Percentiles rank a stretch among this genome's conserved stretches.
These are phyloP conservation scores for Rhodomyrtus tomentosa DNA, from an alignment of 345 rosid species.

Conservation along the genomic window DNA sequence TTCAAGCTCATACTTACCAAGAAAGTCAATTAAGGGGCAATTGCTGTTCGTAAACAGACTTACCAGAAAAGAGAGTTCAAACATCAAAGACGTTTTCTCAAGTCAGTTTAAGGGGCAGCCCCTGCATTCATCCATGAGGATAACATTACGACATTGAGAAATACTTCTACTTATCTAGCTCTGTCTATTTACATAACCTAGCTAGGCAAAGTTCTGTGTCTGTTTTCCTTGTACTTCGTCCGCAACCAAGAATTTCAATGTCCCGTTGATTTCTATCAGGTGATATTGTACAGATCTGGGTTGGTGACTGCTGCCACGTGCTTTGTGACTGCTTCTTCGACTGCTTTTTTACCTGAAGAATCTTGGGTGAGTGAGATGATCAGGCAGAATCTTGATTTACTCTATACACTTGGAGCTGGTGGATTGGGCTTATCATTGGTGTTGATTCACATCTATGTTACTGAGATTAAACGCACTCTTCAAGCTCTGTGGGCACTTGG, in stretches of 20 bases:
- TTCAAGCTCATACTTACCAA: background rate
- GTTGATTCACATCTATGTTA: slow-evolving; percentile 82
- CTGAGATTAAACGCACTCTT: slow-evolving; percentile 88
- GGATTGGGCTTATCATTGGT: slow-evolving; percentile 70
- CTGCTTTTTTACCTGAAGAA: slow-evolving; percentile 52
- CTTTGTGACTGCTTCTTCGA: slow-evolving; percentile 67
- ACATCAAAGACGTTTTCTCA: background rate
- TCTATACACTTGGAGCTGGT: slow-evolving; percentile 60
- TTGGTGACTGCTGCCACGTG: slow-evolving; percentile 76
- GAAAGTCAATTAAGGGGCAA: background rate
- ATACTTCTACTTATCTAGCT: background rate
- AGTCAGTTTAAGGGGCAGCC: background rate
- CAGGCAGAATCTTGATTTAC: slow-evolving; percentile 50
- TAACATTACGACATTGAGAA: background rate
- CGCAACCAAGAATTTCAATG: background rate
- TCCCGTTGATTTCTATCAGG: slow-evolving; percentile 31
- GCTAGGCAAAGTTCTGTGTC: background rate
- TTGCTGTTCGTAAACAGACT: background rate
- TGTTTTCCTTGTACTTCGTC: background rate
- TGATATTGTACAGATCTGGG: slow-evolving; percentile 72
- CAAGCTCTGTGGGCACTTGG: slow-evolving; percentile 92
- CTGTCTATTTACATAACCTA: background rate
- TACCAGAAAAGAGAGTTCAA: background rate
- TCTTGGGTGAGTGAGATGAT: slow-evolving; percentile 33
- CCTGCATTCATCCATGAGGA: background rate